Percentiles rank a stretch among this genome's conserved stretches.
These are phyloP conservation scores for Blastobotrys peoriensis DNA, from an alignment of 805 yeast species.

Conservation along the genomic window DNA sequence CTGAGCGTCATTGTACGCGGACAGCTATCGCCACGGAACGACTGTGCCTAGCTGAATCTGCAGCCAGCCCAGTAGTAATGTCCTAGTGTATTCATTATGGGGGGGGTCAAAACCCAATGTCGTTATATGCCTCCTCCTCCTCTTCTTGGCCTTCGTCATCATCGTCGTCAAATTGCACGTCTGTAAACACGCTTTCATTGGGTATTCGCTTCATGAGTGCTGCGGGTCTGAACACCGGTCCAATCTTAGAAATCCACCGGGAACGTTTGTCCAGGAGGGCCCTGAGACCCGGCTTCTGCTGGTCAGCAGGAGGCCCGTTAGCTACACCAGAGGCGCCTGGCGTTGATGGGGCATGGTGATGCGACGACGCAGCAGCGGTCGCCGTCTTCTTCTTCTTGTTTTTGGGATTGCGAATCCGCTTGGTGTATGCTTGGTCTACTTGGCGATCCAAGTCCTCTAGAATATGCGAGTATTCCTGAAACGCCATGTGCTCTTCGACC, in stretches of 20 bases:
- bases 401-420: slow-evolving; percentile 70
- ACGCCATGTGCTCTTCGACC: slow-evolving; percentile 84
- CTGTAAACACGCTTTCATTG: slow-evolving; percentile 49
- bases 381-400: slow-evolving; percentile 50
- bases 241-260: slow-evolving; percentile 87
- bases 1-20: no score
- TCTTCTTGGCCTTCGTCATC: slow-evolving; percentile 35
- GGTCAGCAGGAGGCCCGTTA: slow-evolving; percentile 9
- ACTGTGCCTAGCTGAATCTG: no score
- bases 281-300: slow-evolving; percentile 55
- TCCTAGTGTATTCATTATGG: background rate
- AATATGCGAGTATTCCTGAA: slow-evolving; percentile 88
- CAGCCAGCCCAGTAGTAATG: no score
- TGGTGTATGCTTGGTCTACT: slow-evolving; percentile 87
- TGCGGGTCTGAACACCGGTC: slow-evolving; percentile 67
- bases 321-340: slow-evolving; percentile 12
- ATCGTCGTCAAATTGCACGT: slow-evolving; percentile 38
- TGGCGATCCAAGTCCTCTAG: slow-evolving; percentile 93
- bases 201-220: slow-evolving; percentile 77
- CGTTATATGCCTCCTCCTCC: slow-evolving; percentile 14
- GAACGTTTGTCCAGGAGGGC: slow-evolving; percentile 77
- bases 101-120: background rate
- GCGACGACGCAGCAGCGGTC: background rate
- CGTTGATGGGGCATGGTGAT: background rate
- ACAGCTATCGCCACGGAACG: no score